Evolutionary conservation across 2,329 filamentous ascomycete genomes (phyloP).

Genomic region (Ceratocystis papillata): DNA sequence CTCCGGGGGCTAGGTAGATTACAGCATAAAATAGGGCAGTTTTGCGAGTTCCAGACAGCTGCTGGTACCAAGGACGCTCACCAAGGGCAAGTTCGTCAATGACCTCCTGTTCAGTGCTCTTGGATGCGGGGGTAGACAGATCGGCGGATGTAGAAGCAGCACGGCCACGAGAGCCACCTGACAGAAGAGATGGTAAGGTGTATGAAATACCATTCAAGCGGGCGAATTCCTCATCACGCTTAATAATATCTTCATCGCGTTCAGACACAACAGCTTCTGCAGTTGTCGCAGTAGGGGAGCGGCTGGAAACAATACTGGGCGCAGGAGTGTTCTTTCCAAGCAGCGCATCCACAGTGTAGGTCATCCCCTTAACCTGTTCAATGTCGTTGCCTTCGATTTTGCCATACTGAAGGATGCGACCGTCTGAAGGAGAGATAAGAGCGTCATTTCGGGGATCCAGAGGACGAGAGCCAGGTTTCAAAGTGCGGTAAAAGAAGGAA

Average conservation of each 20-base stretch:
- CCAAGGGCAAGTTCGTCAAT: conserved; percentile 69
- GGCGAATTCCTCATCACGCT: conserved; percentile 84
- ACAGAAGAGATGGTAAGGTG: conserved; percentile 76
- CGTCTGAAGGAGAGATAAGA: conserved; percentile 79
- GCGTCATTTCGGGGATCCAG: conserved; percentile 72
- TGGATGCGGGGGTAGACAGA: conserved; percentile 63
- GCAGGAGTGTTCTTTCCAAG: conserved; percentile 57
- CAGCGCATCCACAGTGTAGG: conserved; percentile 87
- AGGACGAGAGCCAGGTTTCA: conserved; percentile 80
- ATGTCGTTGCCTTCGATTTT: conserved; percentile 88
- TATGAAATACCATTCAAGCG: conserved; percentile 91
- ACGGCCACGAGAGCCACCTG: conserved; percentile 49
- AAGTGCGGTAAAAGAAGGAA: conserved; percentile 89
- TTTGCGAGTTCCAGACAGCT: conserved; percentile 41
- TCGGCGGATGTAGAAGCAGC: conserved; percentile 40
- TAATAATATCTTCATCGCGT: conserved; percentile 55
- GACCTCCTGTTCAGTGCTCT: conserved; percentile 54
- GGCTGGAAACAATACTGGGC: conserved; percentile 40
- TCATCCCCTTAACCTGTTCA: conserved; percentile 98
- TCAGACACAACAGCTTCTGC: conserved; percentile 26
- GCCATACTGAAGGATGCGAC: conserved; percentile 82
- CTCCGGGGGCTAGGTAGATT: conserved; percentile 82
- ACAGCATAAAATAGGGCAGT: conserved; percentile 85
- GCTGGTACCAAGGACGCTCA: conserved; percentile 58
- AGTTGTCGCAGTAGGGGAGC: not conserved